Percentiles rank a stretch among this genome's conserved stretches.
phyloP scores from a whole-genome alignment of 495 filamentous ascomycete species.

The Aspergillus bertholletiae region DNA sequence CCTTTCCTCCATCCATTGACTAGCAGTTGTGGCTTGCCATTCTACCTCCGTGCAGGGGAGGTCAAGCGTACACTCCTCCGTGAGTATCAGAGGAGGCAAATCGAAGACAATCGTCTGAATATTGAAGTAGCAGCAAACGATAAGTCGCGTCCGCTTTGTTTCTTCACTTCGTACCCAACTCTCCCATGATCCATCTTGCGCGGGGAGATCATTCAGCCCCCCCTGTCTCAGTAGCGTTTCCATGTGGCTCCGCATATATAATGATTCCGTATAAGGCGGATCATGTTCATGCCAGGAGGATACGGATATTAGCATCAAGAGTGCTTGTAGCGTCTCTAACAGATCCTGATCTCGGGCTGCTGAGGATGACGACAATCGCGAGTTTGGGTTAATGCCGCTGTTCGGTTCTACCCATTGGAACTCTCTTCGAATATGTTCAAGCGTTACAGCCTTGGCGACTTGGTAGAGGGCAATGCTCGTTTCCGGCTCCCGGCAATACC shows the following conservation, averaged over 20 bases:
- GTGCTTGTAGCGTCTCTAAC: constrained; percentile 30
- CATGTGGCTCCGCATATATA: constrained; percentile 34
- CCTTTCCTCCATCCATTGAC: constrained; percentile 28
- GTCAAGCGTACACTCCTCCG: constrained; percentile 58
- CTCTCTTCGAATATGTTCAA: constrained; percentile 35
- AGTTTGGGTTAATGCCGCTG: background rate
- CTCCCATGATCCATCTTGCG: constrained; percentile 32
- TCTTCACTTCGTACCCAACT: constrained; percentile 50
- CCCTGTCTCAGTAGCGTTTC: constrained; percentile 32
- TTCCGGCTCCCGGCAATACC: constrained; percentile 51
- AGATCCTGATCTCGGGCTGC: constrained; percentile 23
- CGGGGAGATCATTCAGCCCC: constrained; percentile 31
- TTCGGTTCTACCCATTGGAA: constrained; percentile 20
- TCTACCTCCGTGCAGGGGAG: constrained; percentile 51
- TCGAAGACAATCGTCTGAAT: constrained; percentile 50
- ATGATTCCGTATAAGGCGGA: constrained; percentile 31
- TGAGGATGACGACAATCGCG: constrained; percentile 4
- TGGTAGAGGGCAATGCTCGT: constrained; percentile 47
- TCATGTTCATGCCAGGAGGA: constrained; percentile 37
- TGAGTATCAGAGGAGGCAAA: constrained; percentile 51
- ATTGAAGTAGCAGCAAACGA: constrained; percentile 48
- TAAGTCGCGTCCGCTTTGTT: constrained; percentile 43
- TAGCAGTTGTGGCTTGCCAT: constrained; percentile 29
- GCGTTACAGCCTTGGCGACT: constrained; percentile 35
- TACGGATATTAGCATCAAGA: constrained; percentile 31